phyloP scores from a whole-genome alignment of 2,329 filamentous ascomycete genomes.

The Phaeosphaeria sp. region DNA sequence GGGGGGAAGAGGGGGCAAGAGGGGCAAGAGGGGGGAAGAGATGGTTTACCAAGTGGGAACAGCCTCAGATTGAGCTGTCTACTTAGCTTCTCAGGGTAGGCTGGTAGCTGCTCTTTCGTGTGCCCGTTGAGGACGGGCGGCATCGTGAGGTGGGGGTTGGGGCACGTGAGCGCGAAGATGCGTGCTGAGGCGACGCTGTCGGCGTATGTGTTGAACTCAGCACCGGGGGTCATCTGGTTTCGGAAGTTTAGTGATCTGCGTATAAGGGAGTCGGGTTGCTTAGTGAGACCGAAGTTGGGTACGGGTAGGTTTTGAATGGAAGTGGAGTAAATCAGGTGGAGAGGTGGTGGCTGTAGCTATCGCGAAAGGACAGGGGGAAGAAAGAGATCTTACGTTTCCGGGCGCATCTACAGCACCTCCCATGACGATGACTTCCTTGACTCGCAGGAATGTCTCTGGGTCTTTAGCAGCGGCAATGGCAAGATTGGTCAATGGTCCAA shows the following conservation, averaged over 20 bases:
- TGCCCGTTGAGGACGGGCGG: conserved; percentile 66
- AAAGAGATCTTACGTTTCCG: conserved; percentile 68
- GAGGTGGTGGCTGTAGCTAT: conserved; percentile 24
- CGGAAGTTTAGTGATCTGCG: conserved; percentile 36
- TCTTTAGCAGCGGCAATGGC: conserved; percentile 88
- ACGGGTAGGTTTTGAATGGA: conserved; percentile 24
- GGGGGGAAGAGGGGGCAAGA: too few relatives aligned
- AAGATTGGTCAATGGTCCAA: conserved; percentile 93
- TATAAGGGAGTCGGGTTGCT: conserved; percentile 45
- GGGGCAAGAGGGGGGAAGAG: conserved; percentile 21
- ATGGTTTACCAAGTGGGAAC: conserved; percentile 52
- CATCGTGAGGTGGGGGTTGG: conserved; percentile 77
- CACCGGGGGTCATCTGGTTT: conserved; percentile 71
- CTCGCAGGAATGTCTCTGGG: conserved; percentile 84
- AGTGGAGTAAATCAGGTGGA: conserved; percentile 28
- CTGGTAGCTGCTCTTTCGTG: conserved; percentile 32
- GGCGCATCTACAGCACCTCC: conserved; percentile 80
- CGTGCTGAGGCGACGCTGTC: conserved; percentile 65
- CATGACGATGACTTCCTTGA: conserved; percentile 95
- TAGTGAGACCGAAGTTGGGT: conserved; percentile 49
- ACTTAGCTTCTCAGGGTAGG: conserved; percentile 53
- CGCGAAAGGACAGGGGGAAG: background rate
- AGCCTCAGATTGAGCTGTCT: conserved; percentile 53
- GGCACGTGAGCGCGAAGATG: conserved; percentile 58
- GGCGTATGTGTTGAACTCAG: conserved; percentile 95